Conservation (phyloP, 1,139 yeast species). For the Zygosaccharomyces pseudobailii region DNA sequence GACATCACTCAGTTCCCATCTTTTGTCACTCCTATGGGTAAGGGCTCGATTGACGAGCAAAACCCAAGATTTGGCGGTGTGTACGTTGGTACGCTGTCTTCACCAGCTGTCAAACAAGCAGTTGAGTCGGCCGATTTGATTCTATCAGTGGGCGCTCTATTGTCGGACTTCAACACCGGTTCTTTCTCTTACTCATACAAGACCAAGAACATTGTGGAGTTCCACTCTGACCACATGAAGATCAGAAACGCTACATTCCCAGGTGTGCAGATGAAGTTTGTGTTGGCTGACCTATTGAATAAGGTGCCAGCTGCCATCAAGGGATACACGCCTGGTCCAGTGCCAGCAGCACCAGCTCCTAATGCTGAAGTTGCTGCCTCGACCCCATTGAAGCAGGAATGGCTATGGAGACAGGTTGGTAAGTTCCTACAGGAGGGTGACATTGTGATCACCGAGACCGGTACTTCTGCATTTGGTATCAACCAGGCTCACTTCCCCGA, state of each 20-base stretch:
- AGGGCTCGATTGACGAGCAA: conserved; percentile 70
- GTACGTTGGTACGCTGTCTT: conserved; percentile 74
- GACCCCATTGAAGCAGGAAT: conserved; percentile 60
- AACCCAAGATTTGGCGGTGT: conserved; percentile 80
- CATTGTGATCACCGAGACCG: conserved; percentile 78
- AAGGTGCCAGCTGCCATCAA: conserved; percentile 38
- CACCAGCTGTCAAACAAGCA: conserved; percentile 68
- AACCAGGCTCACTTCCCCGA: conserved; percentile 74
- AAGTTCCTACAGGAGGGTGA: conserved; percentile 77
- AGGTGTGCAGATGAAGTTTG: conserved; percentile 72
- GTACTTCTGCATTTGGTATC: conserved; percentile 87
- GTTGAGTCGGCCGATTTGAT: conserved; percentile 77
- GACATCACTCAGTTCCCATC: conserved; percentile 74
- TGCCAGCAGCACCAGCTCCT: conserved; percentile 44
- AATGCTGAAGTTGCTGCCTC: conserved; percentile 40
- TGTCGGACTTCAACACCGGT: conserved; percentile 88
- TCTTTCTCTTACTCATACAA: conserved; percentile 78
- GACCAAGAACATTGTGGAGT: conserved; percentile 76
- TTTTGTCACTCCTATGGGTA: conserved; percentile 89
- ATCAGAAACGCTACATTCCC: conserved; percentile 72
- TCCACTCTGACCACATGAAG: conserved; percentile 85
- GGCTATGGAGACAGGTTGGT: conserved; percentile 75
- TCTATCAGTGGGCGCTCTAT: conserved; percentile 74
- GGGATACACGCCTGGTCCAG: conserved; percentile 43
- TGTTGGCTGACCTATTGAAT: conserved; percentile 46